Evolutionary conservation across 176 grass and related monocot genomes (phyloP), one percentile per base, ranked within the genome.

Genomic region (Oryza longistaminata): DNA sequence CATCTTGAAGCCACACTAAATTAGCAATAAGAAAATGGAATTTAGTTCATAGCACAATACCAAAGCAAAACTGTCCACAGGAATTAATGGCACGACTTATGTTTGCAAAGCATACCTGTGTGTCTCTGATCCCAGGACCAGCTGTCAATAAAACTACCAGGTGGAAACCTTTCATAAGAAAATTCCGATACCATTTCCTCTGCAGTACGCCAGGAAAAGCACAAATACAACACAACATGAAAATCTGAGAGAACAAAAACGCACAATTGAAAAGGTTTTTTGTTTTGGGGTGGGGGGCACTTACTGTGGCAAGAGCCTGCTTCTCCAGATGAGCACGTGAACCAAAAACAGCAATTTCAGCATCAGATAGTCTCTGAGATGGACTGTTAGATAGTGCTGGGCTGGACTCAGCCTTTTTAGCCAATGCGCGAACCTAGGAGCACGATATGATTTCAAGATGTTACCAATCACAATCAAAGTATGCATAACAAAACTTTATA

Each of bases 111-210:
- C 19, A 64, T 89, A 99, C 93, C 89, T 99, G 93, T 79, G 96
- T 99, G 81, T 99, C 96, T 76, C 75, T 85, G 80, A 96, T 94
- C 71, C 93, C 93, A 65, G 90, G 86, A 81, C 96, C 96, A 58
- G 96, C 93, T 78, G 96, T 89, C 62, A 96, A 83, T 78, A 99
- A 68, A 75, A 99, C 93, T 65, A 99, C 88, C 26, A 95, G 74
- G 88, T 96, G 96, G 86, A 99, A 99, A 74, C 96, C 96, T 89
- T 96, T 99, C 96, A 99, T 99, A 48, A 96, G 90, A 87, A 99
- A 85, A 73, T 99, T 96, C 1, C 93, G 85, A 45, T 99, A 94
- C 96, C 96, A 99, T 81, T 99, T 96, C 81, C 96, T 96, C 96
- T 99, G 88, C 39, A 89, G 71, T 21, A 67, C 71, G 21, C 45